A percentile compares a stretch with the other conserved stretches of the same genome.
Evolutionary conservation across 1,139 yeast species (phyloP).

Genomic region (Meyerozyma guilliermondii): DNA sequence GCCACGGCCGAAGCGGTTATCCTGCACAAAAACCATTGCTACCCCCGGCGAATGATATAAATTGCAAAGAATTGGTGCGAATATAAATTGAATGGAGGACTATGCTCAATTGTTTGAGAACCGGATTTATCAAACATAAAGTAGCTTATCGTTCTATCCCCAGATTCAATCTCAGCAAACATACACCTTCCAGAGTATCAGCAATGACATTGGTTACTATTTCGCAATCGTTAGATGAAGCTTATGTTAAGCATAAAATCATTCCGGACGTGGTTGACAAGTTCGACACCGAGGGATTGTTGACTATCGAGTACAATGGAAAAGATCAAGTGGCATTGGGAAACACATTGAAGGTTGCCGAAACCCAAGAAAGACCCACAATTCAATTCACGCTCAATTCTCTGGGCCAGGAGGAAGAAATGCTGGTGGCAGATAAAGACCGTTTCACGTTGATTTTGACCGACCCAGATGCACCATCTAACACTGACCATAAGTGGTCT

Average conservation of each 20-base stretch:
- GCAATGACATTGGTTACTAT: conserved; percentile 51
- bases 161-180: neutral
- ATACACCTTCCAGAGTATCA: conserved; percentile 1
- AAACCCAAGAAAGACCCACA: conserved; percentile 61
- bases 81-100: neutral
- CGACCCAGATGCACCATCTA: conserved; percentile 92
- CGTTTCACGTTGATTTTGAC: conserved; percentile 72
- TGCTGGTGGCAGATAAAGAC: conserved; percentile 40
- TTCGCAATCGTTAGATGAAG: conserved; percentile 56
- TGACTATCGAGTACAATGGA: conserved; percentile 44
- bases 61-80: neutral
- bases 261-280: conserved; percentile 58
- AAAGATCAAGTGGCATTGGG: conserved; percentile 74
- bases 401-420: conserved; percentile 28
- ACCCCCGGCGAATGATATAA: conserved; percentile 1
- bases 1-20: neutral
- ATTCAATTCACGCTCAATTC: conserved; percentile 64
- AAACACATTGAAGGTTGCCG: conserved; percentile 58
- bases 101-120: conserved; percentile 2
- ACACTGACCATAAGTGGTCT: conserved; percentile 79
- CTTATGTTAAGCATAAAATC: conserved; percentile 55
- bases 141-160: neutral
- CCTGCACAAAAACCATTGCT: neutral
- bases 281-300: conserved; percentile 41
- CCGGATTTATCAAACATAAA: neutral